Percentiles rank a stretch among this genome's conserved stretches.
Conservation (phyloP, 768 basidiomycete species). For the Hysterangium stoloniferum region DNA sequence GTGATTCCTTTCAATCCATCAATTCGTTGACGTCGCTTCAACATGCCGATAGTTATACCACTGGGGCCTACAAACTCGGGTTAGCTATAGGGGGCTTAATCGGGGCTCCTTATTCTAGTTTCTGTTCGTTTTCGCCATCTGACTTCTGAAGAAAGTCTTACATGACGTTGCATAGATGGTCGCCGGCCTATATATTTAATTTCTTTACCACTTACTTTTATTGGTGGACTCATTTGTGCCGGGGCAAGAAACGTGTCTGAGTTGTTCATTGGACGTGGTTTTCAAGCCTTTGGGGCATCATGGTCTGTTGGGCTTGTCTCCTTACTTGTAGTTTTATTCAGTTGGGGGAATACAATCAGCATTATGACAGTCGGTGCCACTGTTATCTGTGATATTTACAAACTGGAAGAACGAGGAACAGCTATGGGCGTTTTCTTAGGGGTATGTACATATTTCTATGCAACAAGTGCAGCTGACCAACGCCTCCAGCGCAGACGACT, state of each 20-base stretch:
- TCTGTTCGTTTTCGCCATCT: background rate
- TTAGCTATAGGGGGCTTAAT: background rate
- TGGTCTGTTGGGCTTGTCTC: constrained; percentile 21
- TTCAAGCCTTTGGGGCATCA: constrained; percentile 63
- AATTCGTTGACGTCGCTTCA: background rate
- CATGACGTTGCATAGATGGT: constrained; percentile 48
- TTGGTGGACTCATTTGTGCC: constrained; percentile 56
- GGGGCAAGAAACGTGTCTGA: constrained; percentile 33
- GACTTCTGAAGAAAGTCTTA: background rate
- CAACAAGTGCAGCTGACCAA: background rate
- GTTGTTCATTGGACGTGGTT: constrained; percentile 54
- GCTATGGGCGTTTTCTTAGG: constrained; percentile 52
- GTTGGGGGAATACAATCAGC: background rate
- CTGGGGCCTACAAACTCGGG: background rate
- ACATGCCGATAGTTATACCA: background rate
- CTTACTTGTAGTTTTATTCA: background rate
- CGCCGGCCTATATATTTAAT: constrained; percentile 50
- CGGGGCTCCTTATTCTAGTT: background rate
- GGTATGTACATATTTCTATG: constrained; percentile 5
- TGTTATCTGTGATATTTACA: constrained; percentile 26
- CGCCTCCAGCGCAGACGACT: background rate
- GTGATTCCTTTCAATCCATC: background rate
- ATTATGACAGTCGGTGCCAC: constrained; percentile 37
- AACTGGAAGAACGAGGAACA: constrained; percentile 3
- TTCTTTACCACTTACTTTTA: constrained; percentile 48